Base-by-base conservation (phyloP, 352 stramenopile genomes). In the Phytophthora brassicae region DNA sequence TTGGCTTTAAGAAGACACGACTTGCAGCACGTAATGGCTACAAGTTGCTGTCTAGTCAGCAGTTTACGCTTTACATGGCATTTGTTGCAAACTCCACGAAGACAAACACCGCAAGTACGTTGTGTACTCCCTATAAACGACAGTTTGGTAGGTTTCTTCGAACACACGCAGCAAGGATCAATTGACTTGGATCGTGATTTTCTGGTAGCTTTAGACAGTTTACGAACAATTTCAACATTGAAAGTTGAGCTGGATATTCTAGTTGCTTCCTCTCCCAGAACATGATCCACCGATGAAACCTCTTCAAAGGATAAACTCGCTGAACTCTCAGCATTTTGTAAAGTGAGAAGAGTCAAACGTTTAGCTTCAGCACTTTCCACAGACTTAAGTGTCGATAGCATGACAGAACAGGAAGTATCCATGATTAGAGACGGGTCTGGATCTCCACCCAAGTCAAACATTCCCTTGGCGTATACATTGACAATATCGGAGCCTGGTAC, bases 1-100 rank as follows among this genome's bases (percentile, higher is more conserved):
- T 77, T 79, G 16, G 70, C 63, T 31, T 72, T 62, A 8, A 84
- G 56, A 12, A 84, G 55, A 57, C 77, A 89, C 8, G 51, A 63
- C 53, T 80, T 89, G 46, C 79, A 89, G 55, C 77, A 86, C 16
- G 67, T 39, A 13, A 87, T 68, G 4, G 56, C 19, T 16, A 86
- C 60, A 6, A 77, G 58, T 31, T 68, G 59, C 13, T 70, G 73
- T 6, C 49, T 47, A 17, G 75, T 64, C n/a, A 89, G 62, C 7
- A 87, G 50, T 3, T 45, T 57, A 6, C 70, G 72, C 36, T 81
- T 86, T 13, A 83, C 53, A 28, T 78, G 66, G 57, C 75, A 89
- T 58, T 82, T 82, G 44, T 61, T 70, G 64, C 79, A 89, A 17
- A 77, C 69, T 0, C 57, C 41, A n/a, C 56, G 53, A 0, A 56